phyloP scores from a whole-genome alignment of 305 asterid species.

The Rubia tinctorum region DNA sequence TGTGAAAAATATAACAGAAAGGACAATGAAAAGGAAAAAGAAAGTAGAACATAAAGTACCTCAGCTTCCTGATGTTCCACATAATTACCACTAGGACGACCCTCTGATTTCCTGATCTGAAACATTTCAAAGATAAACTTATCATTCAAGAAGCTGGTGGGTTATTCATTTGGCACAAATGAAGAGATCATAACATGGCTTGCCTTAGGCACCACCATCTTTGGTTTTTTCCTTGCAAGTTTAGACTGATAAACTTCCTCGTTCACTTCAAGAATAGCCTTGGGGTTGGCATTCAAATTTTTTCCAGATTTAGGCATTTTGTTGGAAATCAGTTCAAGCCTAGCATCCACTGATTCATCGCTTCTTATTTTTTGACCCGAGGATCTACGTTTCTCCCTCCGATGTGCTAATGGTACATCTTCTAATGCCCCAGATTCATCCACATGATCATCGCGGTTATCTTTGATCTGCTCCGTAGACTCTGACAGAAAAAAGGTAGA shows the following conservation, averaged over 20 bases:
- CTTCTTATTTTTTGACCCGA: constrained; percentile 43
- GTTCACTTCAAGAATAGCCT: constrained; percentile 45
- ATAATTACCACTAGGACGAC: constrained; percentile 25
- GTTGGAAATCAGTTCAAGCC: constrained; percentile 42
- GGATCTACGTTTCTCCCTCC: constrained; percentile 52
- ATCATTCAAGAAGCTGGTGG: constrained; percentile 23
- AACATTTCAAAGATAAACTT: constrained; percentile 13
- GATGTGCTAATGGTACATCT: constrained; percentile 42
- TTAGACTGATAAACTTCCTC: constrained; percentile 43
- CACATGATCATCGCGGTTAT: constrained; percentile 50
- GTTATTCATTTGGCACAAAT: constrained; percentile 18
- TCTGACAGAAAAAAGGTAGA: constrained; percentile 37
- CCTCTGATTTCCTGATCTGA: constrained; percentile 55
- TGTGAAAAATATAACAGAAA: background rate
- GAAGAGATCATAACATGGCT: constrained; percentile 25
- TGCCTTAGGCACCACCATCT: constrained; percentile 51
- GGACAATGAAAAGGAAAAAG: constrained; percentile 5
- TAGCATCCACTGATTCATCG: constrained; percentile 30
- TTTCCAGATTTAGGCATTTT: constrained; percentile 54
- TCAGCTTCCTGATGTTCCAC: constrained; percentile 43
- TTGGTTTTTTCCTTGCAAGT: constrained; percentile 51
- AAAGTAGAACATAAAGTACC: constrained; percentile 30
- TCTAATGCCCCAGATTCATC: constrained; percentile 66
- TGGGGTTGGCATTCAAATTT: constrained; percentile 36
- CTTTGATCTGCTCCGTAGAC: constrained; percentile 41